A percentile compares a stretch with the other conserved stretches of the same genome.
phyloP scores from a whole-genome alignment of 164 flowering plant genomes.

The Annona squamosa region DNA sequence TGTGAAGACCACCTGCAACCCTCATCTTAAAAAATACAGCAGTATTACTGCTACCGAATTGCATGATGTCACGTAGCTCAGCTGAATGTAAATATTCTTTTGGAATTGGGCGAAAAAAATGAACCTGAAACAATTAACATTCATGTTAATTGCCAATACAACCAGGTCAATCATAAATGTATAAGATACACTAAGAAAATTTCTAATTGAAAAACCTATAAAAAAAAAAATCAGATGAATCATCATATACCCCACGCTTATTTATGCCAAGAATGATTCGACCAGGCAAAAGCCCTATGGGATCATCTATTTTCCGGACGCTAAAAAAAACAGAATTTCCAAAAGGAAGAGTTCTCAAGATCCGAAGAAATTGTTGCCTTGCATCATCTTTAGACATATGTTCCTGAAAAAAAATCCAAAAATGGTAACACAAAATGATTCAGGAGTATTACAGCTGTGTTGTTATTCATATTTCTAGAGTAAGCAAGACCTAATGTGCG shows the following conservation, averaged over 20 bases:
- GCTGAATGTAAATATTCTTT: slow-evolving; percentile 98
- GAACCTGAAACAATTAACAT: slow-evolving; percentile 50
- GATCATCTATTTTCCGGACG: slow-evolving; percentile 97
- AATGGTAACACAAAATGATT: not conserved
- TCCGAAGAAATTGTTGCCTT: slow-evolving; percentile 84
- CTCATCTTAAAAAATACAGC: slow-evolving; percentile 99
- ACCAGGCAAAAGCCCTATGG: slow-evolving; percentile 98
- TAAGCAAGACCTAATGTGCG: not conserved
- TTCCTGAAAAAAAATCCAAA: slow-evolving; percentile 39
- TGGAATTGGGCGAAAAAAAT: slow-evolving; percentile 99
- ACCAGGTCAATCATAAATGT: not conserved
- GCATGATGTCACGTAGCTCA: slow-evolving; percentile 98
- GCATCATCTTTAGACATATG: slow-evolving; percentile 90
- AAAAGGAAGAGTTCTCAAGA: slow-evolving; percentile 81
- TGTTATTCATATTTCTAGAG: not conserved
- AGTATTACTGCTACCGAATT: slow-evolving; percentile 97
- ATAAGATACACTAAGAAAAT: not conserved
- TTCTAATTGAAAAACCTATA: not conserved
- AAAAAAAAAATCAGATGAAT: not conserved
- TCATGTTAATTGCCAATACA: slow-evolving; percentile 3
- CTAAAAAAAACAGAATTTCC: slow-evolving; percentile 93
- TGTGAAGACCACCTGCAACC: slow-evolving; percentile 97
- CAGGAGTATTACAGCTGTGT: not conserved
- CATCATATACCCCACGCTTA: slow-evolving; percentile 81
- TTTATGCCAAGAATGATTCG: slow-evolving; percentile 85